Evolutionary conservation across 768 basidiomycete genomes (phyloP), one percentile per base, ranked within the genome.

Genomic region (Calocybe cyanea): DNA sequence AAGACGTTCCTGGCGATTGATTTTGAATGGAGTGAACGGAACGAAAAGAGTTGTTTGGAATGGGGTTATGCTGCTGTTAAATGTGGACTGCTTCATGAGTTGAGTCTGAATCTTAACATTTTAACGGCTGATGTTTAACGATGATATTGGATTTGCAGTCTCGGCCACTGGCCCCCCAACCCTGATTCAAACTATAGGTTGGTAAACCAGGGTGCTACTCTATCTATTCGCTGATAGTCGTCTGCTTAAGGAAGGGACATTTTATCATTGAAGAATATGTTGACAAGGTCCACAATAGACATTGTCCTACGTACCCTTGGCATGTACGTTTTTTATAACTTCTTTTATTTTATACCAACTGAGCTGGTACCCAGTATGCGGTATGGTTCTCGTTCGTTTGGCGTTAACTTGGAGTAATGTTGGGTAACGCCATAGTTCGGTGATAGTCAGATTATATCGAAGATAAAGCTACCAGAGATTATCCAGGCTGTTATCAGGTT

Each of bases 1-100:
- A 87, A 85, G 65, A 86, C 85, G 0, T 92, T 85, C 61, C 58
- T 92, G 41, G 77, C 85, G 0, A 64, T 92, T 7, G 80, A 84
- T 50, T 89, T 89, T 54, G 83, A 87, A 58, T 82, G 78, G 72
- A 81, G 76, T 28, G 89, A 91, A 57, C 74, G 82, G 44, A 87
- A 86, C 54, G 71, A 78, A 43, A 77, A 78, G 43, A 76, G 77
- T 37, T 78, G 80, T 51, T 59, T 88, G 38, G 89, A 90, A 62
- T 91, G 83, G 80, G 88, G 88, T 1, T 91, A 91, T 65, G 84
- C 89, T 21, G 85, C 85, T 9, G 75, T 88, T 36, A 70, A 87
- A 20, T 88, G 85, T 55, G 79, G 77, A 0, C 80, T 84, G 66
- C 64, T 92, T 31, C 76, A 83, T 46, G 72, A 76, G 85, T 88